A percentile compares a stretch with the other conserved stretches of the same genome.
Conservation (phyloP, 345 rosid species). For the Odontarrhena argentea region DNA sequence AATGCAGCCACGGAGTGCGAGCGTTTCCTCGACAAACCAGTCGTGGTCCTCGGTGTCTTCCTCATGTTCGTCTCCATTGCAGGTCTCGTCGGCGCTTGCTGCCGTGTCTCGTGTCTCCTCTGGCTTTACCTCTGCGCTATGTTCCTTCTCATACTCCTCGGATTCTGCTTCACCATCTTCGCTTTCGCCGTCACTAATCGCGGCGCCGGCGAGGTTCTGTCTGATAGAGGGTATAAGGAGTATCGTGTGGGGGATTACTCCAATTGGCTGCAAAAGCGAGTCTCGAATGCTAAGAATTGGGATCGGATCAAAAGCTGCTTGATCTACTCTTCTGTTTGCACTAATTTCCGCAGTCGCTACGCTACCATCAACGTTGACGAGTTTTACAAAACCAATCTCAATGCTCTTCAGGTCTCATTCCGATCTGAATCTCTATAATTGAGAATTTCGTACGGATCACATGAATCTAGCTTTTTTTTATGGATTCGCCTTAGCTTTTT, state of each 20-base stretch:
- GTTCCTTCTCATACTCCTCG: conserved; percentile 78
- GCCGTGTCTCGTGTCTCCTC: conserved; percentile 78
- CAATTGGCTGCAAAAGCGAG: conserved; percentile 74
- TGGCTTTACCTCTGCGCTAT: conserved; percentile 87
- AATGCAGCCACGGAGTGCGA: conserved; percentile 80
- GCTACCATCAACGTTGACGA: conserved; percentile 14
- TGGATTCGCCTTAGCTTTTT: conserved; percentile 13
- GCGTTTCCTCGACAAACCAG: conserved; percentile 83
- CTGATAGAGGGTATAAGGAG: conserved; percentile 78
- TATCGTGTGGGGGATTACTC: conserved; percentile 76
- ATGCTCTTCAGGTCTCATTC: conserved; percentile 63
- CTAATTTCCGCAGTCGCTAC: conserved; percentile 44
- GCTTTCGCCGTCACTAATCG: conserved; percentile 93
- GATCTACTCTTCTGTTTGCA: conserved; percentile 60
- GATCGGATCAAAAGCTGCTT: conserved; percentile 75
- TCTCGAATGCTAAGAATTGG: conserved; percentile 61
- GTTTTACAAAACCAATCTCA: conserved; percentile 48
- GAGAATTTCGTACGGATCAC: neutral
- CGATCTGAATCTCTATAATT: neutral
- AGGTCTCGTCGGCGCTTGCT: conserved; percentile 87
- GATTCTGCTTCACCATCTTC: conserved; percentile 81
- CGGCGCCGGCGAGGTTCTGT: conserved; percentile 74
- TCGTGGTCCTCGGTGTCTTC: conserved; percentile 75
- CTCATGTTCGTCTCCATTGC: conserved; percentile 84
- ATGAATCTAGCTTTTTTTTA: neutral